Evolutionary conservation across 2,329 filamentous ascomycete genomes (phyloP), one percentile per base, ranked within the genome.

Genomic region (Trichoderma citrinoviride): DNA sequence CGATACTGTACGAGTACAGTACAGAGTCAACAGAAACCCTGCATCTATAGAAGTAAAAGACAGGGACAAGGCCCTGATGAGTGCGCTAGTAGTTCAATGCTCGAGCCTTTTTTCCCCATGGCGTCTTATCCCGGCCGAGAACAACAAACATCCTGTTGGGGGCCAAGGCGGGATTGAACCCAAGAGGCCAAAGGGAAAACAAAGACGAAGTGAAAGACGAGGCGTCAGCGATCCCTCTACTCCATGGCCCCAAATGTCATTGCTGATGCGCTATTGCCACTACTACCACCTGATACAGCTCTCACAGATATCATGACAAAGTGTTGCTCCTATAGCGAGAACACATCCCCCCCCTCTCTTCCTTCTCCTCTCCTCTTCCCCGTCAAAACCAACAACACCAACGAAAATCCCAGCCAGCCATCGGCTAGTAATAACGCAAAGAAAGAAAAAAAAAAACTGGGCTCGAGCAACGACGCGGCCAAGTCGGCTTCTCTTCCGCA

Each of bases 401-500:
- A 52, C 25, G 19, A 52, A 52, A 62, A 54, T 8, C 43, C 46
- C 19, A 57, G n/a, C 33, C 27, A 54, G 41, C 33, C 33, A 47
- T 61, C 37, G 58, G 47, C 58, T 61, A 37, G n/a, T n/a, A n/a
- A n/a, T n/a, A 53, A 61, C 46, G 58, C 58, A 61, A 10, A 33
- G 44, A 61, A 52, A 56, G 7, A n/a, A 50, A 52, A 33, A 19
- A 14, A 1, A 37, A 37, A 37, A 37, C 21, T 53, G 58, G 58
- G 52, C 47, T 61, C 47, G 25, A 53, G 40, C 40, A 50, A 37
- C 44, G 21, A n/a, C 49, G 58, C 10, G 58, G 58, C 41, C 58
- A 62, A 62, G 58, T 62, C 58, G 58, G 58, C 49, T 62, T 61
- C 43, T 54, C 49, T 62, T 41, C 49, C 49, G 58, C 40, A 23